Base-by-base conservation (phyloP, 1,139 yeast species). In the Hyphopichia wangnamkhiaoensis region DNA sequence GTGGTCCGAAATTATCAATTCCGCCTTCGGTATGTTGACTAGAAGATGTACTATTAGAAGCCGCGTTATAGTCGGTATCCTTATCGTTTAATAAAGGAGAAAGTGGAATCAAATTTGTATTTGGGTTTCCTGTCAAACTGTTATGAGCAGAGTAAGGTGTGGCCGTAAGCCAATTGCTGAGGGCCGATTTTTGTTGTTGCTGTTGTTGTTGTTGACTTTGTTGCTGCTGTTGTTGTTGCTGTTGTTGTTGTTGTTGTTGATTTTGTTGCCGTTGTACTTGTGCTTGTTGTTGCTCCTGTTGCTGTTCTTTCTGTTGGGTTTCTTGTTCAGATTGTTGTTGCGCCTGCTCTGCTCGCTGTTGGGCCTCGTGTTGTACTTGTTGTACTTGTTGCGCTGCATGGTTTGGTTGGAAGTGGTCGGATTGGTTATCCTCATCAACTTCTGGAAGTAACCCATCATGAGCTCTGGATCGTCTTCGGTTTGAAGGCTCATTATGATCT, bases 11-110 rank as follows among this genome's bases (percentile, higher is more conserved):
- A 30, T 43, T 48, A 21, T 57, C 61, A 20, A 57, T 42, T 2
- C 53, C 18, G 10, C 37, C 37, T 14, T 24, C 36, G 14, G 35
- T 27, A n/a, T 31, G 33, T n/a, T n/a, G 16, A 21, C 15, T 20
- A 12, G 37, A 32, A 13, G 44, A 44, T 12, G 38, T 41, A 6
- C 48, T 32, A 13, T 40, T 39, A 16, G 48, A 39, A 16, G 39
- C 40, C 30, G 48, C 45, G 13, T 42, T 49, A 28, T 54, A 54
- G 13, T 62, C 67, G 4, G 52, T 50, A 27, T 63, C 68, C 9
- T 57, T 50, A 38, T 65, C 73, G 40, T 68, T 68, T 15, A 68
- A 47, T 23, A 68, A 49, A 5, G 73, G 73, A 9, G 70, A 63
- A 33, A 68, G 53, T 5, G 72, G 71, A 15, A 68, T 67, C 23